Evolutionary conservation across 306 rosid genomes (phyloP).

Genomic region (Purshia tridentata): DNA sequence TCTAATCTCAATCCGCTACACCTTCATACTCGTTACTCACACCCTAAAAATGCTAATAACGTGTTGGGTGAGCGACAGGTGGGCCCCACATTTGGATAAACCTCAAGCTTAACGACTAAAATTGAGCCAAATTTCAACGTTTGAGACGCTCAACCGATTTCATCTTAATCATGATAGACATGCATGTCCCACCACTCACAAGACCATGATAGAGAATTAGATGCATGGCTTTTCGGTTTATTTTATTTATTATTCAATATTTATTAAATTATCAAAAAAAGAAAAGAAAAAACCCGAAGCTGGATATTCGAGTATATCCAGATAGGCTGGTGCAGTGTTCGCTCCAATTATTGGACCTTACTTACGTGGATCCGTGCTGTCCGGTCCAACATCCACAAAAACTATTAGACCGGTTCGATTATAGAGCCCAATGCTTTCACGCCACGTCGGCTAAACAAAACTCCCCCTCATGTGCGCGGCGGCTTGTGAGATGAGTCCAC

Average conservation of each 20-base stretch:
- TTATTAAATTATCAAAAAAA: background rate
- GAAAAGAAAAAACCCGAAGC: background rate
- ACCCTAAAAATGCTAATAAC: background rate
- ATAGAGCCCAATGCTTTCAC: conserved; percentile 5
- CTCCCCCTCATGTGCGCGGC: conserved; percentile 51
- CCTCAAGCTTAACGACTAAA: conserved; percentile 1
- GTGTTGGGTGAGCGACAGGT: conserved; percentile 13
- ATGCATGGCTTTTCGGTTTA: background rate
- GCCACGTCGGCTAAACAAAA: conserved; percentile 26
- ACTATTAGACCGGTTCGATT: conserved; percentile 20
- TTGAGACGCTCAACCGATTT: background rate
- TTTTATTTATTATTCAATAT: background rate
- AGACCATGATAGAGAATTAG: background rate
- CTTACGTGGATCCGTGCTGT: conserved; percentile 88
- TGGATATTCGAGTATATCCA: conserved; percentile 62
- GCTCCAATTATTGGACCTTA: conserved; percentile 40
- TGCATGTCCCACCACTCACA: background rate
- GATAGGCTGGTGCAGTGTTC: conserved; percentile 14
- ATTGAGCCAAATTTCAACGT: conserved; percentile 29
- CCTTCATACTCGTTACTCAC: background rate
- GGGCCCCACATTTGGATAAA: conserved; percentile 47
- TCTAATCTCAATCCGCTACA: background rate
- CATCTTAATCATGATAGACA: background rate
- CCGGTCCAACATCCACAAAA: conserved; percentile 18
- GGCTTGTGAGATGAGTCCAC: conserved; percentile 25